Evolutionary conservation across 1,284 basidiomycete genomes (phyloP), one percentile per base, ranked within the genome.

Genomic region (Trichosporon ovoides): DNA sequence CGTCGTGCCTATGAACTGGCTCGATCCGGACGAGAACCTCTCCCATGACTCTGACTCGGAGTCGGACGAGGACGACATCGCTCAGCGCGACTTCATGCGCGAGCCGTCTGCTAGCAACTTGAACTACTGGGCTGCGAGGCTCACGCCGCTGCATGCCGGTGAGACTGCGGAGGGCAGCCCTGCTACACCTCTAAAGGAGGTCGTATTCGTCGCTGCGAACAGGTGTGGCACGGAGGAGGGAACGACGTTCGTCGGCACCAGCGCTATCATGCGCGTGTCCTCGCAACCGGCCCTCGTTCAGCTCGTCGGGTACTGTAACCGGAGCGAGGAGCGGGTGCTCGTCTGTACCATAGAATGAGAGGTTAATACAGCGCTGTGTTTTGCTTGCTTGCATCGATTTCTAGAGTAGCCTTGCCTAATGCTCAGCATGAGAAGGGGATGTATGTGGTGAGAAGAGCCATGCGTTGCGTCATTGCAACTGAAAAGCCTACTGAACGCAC

Each of bases 1-100:
- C 13, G 76, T 96, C 9, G 72, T 94, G 48, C 81, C 91, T 35
- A 75, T 74, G 76, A 76, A 78, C 63, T 78, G 77, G 77, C 72
- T 78, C 10, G 68, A 75, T 46, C 75, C 74, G 2, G 73, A 70
- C 9, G 68, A 63, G n/a, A n/a, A n/a, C n/a, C 70, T 63, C 66
- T 68, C 28, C 7, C 20, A 28, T 22, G 50, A 59, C 53, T 31
- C 20, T 0, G 56, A 53, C 38, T 38, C 43, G 11, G 53, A 49
- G 37, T 14, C 24, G 7, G 55, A 56, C 48, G 52, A 52, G n/a
- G 54, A 34, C 2, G 54, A 54, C 14, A n/a, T n/a, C 48, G 46
- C 5, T 60, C 46, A 2, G 36, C 68, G n/a, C n/a, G n/a, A n/a
- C 14, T 48, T 48, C 43, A 28, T 48, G 22, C 22, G 22, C n/a